Conservation (phyloP, 257 asterid species). For the Cruciata laevipes region DNA sequence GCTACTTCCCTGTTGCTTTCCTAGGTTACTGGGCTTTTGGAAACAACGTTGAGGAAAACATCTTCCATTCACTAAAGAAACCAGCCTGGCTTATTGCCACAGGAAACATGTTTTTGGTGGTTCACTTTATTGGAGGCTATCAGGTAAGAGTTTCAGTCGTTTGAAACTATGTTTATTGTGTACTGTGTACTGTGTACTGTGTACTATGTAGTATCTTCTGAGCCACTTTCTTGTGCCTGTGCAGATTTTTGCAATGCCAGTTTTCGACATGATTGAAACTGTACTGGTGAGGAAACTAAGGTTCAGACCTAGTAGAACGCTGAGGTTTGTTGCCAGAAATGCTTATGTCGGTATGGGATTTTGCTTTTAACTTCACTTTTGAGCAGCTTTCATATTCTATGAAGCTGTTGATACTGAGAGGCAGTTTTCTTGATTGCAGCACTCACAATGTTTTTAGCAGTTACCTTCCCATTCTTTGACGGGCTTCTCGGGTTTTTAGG, state of each 20-base stretch:
- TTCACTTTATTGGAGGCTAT: slow-evolving; percentile 92
- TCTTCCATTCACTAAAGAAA: slow-evolving; percentile 42
- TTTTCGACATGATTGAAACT: slow-evolving; percentile 84
- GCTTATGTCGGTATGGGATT: slow-evolving; percentile 55
- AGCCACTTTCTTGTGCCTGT: background rate
- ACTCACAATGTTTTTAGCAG: slow-evolving; percentile 72
- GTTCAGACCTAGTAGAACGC: slow-evolving; percentile 59
- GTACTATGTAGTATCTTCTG: background rate
- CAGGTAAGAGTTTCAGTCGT: slow-evolving; percentile 36
- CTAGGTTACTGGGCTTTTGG: slow-evolving; percentile 72
- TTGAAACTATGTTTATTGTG: background rate
- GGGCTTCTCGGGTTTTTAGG: slow-evolving; percentile 89
- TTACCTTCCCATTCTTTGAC: slow-evolving; percentile 89
- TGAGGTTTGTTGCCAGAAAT: slow-evolving; percentile 59
- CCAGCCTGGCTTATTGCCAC: slow-evolving; percentile 83
- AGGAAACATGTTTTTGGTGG: slow-evolving; percentile 80
- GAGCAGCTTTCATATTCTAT: background rate
- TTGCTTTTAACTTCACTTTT: background rate
- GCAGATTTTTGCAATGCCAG: slow-evolving; percentile 88
- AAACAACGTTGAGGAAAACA: slow-evolving; percentile 49
- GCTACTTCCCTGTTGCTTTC: slow-evolving; percentile 84
- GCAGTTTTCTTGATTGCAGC: slow-evolving; percentile 34
- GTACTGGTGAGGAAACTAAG: slow-evolving; percentile 59
- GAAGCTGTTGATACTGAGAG: background rate
- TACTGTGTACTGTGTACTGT: no score